These are phyloP conservation scores for Apiosordaria backusii DNA, from an alignment of 495 filamentous ascomycete species.

Conservation along the genomic window DNA sequence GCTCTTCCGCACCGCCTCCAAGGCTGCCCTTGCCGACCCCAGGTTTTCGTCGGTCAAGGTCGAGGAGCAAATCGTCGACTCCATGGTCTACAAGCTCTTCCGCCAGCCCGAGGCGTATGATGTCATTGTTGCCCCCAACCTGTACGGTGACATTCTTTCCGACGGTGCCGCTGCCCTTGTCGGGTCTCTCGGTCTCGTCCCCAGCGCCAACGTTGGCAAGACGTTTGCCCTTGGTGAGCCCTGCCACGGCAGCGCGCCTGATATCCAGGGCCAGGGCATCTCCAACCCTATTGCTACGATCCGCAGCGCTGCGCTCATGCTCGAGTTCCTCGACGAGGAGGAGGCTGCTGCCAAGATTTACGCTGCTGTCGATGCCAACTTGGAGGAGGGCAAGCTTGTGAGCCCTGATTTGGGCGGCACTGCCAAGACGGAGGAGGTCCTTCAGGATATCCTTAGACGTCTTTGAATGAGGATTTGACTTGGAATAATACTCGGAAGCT, in stretches of 20 bases:
- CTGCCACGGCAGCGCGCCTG: conserved; percentile 92
- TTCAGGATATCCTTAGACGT: conserved; percentile 82
- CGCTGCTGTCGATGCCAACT: conserved; percentile 83
- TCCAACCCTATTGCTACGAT: conserved; percentile 96
- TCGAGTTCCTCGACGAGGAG: conserved; percentile 89
- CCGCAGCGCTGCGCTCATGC: conserved; percentile 86
- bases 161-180: conserved; percentile 95
- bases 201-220: conserved; percentile 94
- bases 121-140: conserved; percentile 95
- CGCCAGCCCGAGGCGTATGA: conserved; percentile 91
- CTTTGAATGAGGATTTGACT: conserved; percentile 48
- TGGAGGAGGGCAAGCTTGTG: conserved; percentile 76
- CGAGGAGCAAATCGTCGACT: conserved; percentile 98
- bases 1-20: conserved; percentile 80
- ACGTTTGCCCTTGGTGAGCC: conserved; percentile 96
- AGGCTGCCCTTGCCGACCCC: conserved; percentile 61
- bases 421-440: conserved; percentile 82
- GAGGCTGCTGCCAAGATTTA: conserved; percentile 86
- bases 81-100: conserved; percentile 99
- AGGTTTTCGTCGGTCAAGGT: conserved; percentile 62
- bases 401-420: conserved; percentile 90
- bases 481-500: background rate
- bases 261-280: conserved; percentile 89
- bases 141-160: conserved; percentile 95
- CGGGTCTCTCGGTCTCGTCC: conserved; percentile 88